These are phyloP conservation scores for Russula emetica DNA, from an alignment of 768 basidiomycete genomes.

Conservation along the genomic window DNA sequence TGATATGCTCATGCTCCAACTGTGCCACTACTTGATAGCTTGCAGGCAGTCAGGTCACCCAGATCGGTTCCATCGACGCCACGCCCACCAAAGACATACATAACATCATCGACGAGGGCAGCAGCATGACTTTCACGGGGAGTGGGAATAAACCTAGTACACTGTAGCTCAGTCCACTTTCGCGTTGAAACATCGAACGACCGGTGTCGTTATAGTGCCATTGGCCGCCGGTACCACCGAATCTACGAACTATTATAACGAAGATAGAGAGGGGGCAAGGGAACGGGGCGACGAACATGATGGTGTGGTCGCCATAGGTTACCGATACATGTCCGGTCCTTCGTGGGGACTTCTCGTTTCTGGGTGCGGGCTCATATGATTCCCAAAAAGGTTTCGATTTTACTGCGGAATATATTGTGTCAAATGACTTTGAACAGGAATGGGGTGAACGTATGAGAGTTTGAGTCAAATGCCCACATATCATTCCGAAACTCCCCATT, in stretches of 20 bases:
- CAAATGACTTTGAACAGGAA: slow-evolving; percentile 9
- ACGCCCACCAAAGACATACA: slow-evolving; percentile 95
- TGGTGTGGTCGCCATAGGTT: slow-evolving; percentile 56
- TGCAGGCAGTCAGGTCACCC: slow-evolving; percentile 92
- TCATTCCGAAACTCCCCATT: slow-evolving; percentile 93
- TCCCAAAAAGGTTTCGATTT: slow-evolving; percentile 83
- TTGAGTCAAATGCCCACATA: slow-evolving; percentile 93
- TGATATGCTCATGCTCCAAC: slow-evolving; percentile 72
- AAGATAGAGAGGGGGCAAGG: slow-evolving; percentile 8
- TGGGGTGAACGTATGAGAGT: slow-evolving; percentile 61
- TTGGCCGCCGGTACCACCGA: slow-evolving; percentile 97
- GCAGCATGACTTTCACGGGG: slow-evolving; percentile 96
- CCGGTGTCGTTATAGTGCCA: slow-evolving; percentile 99
- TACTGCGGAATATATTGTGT: slow-evolving; percentile 44
- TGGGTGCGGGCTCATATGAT: slow-evolving; percentile 53
- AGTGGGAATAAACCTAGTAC: slow-evolving; percentile 94
- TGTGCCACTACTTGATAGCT: slow-evolving; percentile 81
- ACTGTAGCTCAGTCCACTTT: slow-evolving; percentile 89
- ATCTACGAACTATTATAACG: slow-evolving; percentile 43
- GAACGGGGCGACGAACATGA: slow-evolving; percentile 23
- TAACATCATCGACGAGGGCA: slow-evolving; percentile 92
- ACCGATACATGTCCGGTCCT: slow-evolving; percentile 91
- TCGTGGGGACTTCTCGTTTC: slow-evolving; percentile 62
- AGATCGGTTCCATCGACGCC: slow-evolving; percentile 97
- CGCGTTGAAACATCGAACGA: slow-evolving; percentile 76